Evolutionary conservation across 2,329 filamentous ascomycete genomes (phyloP).

Genomic region (Aspergillus eucalypticola): DNA sequence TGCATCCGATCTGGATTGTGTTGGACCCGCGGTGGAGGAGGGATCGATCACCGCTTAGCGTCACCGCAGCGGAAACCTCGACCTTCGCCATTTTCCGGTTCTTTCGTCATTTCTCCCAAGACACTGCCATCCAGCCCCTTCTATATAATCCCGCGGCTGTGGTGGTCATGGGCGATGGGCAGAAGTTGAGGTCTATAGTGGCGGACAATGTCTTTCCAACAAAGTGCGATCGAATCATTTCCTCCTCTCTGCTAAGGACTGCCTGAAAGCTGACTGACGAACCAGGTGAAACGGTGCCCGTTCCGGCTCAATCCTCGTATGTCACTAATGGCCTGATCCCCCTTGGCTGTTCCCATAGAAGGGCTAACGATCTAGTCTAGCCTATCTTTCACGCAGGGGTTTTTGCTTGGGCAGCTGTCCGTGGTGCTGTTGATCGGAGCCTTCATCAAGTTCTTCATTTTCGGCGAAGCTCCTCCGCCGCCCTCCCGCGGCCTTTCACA

Average conservation of each 20-base stretch:
- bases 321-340: constrained; percentile 17
- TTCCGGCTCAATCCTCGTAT: constrained; percentile 46
- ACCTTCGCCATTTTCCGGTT: neutral
- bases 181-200: constrained; percentile 22
- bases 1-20: no score
- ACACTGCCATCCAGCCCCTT: neutral
- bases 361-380: constrained; percentile 46
- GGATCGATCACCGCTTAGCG: constrained; percentile 1
- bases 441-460: constrained; percentile 99
- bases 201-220: constrained; percentile 37
- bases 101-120: neutral
- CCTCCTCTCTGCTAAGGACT: neutral
- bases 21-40: no score
- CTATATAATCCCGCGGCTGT: constrained; percentile 2
- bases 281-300: constrained; percentile 31
- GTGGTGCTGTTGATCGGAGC: constrained; percentile 87
- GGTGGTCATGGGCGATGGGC: constrained; percentile 27
- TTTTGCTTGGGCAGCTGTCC: constrained; percentile 89
- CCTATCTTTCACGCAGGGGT: constrained; percentile 88
- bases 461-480: constrained; percentile 84
- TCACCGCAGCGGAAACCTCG: constrained; percentile 1
- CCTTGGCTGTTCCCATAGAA: neutral
- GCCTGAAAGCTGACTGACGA: constrained; percentile 18
- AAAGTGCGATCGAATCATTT: constrained; percentile 22
- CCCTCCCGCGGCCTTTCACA: constrained; percentile 76